Base-by-base conservation (phyloP, 768 basidiomycete species). In the Tulasnella calospora region DNA sequence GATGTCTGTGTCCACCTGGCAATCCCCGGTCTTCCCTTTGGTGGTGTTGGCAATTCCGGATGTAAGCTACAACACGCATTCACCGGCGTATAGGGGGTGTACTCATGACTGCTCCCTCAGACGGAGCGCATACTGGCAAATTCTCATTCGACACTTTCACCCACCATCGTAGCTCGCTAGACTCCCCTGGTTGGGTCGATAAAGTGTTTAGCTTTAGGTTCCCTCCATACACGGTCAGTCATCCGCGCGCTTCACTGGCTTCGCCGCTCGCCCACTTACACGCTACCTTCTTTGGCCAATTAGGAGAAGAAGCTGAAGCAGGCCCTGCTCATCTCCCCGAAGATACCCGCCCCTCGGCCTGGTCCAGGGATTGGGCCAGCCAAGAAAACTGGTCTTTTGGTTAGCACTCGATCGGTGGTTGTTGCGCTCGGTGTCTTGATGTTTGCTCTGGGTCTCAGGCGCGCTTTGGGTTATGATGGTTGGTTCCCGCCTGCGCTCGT, bases 131-230 rank as follows among this genome's bases (percentile, higher is more conserved):
- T 82, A 90, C 90, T 4, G 92, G 94, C 46, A 94, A 94, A 82
- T 92, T 86, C 81, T 85, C 86, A 6, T 95, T 95, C 80, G 92
- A 94, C 79, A 85, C 88, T 82, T 95, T 96, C 84, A 94, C 93
- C 0, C 93, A 95, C 82, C 80, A 88, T 35, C 88, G 94, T 74
- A 82, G 90, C 6, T 88, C 91, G 0, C 61, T 88, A 12, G 85
- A 87, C 80, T 84, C 83, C 3, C 88, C 86, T 46, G 78, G 82
- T 77, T 87, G 84, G 86, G 79, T 85, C 73, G 86, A 87, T 79
- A 35, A 82, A 67, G 21, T 84, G 23, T 73, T 86, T 76, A 79
- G 81, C 27, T 76, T 80, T 73, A 83, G 86, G 46, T 86, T 83
- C 80, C 86, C 86, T 3, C 86, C 86, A 0, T 86, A 84, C 81